Percentiles rank a stretch among this genome's conserved stretches.
phyloP scores from a whole-genome alignment of 305 asterid species.

The Fraxinus paxiana region DNA sequence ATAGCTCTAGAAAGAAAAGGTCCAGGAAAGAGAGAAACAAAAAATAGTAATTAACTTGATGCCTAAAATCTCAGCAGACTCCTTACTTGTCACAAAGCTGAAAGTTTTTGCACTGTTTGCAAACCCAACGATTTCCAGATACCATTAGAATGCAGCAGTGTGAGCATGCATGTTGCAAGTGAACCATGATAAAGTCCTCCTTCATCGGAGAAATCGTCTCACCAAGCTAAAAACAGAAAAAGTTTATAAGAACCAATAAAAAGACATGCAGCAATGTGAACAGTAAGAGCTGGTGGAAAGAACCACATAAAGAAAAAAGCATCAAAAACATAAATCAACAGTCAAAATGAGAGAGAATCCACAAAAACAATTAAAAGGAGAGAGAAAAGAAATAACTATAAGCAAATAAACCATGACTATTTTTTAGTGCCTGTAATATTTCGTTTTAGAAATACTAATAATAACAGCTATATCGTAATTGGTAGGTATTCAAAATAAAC shows the following conservation, averaged over 20 bases:
- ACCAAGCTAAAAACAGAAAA: conserved; percentile 59
- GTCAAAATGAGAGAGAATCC: background rate
- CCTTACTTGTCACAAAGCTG: conserved; percentile 85
- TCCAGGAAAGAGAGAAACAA: background rate
- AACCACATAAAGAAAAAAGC: background rate
- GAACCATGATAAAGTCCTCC: conserved; percentile 99
- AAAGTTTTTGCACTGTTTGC: conserved; percentile 79
- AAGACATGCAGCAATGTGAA: conserved; percentile 9
- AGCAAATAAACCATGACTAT: background rate
- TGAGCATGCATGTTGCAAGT: conserved; percentile 81
- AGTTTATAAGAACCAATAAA: conserved; percentile 24
- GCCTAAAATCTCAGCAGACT: conserved; percentile 2
- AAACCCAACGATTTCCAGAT: conserved; percentile 87
- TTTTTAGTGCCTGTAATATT: conserved; percentile 1
- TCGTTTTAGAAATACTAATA: background rate
- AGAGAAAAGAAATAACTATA: background rate
- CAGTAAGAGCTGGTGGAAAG: background rate
- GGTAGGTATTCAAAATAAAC: conserved; percentile 3
- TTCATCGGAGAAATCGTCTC: conserved; percentile 95
- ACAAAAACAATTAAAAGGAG: background rate
- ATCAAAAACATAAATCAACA: conserved; percentile 3
- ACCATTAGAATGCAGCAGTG: conserved; percentile 92
- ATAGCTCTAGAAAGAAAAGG: background rate
- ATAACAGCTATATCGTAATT: background rate
- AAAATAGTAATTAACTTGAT: background rate